phyloP scores from a whole-genome alignment of 2,329 filamentous ascomycete genomes.

The Fusarium mexicanum region DNA sequence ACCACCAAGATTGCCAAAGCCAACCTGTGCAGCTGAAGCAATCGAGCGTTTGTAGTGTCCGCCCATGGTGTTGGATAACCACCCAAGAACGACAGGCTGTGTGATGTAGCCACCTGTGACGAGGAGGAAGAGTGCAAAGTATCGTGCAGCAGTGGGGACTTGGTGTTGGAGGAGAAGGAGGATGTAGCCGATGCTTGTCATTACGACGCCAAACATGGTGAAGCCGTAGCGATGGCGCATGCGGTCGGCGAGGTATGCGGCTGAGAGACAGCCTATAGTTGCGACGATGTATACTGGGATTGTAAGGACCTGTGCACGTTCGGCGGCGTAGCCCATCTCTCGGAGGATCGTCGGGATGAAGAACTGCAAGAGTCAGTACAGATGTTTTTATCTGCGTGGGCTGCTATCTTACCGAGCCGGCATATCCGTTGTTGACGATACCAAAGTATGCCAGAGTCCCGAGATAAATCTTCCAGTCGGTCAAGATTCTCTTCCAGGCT shows the following conservation, averaged over 20 bases:
- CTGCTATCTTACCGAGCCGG: conserved; percentile 52
- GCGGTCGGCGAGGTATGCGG: conserved; percentile 47
- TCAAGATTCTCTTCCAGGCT: conserved; percentile 66
- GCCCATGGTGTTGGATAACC: conserved; percentile 75
- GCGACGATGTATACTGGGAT: conserved; percentile 69
- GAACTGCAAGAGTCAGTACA: conserved; percentile 37
- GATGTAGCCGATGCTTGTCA: conserved; percentile 7
- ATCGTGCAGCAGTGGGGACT: conserved; percentile 13
- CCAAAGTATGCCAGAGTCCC: conserved; percentile 32
- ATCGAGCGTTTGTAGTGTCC: conserved; percentile 6
- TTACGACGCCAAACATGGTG: not conserved
- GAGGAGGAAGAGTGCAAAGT: conserved; percentile 14
- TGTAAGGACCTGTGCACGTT: conserved; percentile 72
- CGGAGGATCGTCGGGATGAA: conserved; percentile 72
- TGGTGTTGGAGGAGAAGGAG: conserved; percentile 5
- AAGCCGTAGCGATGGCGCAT: conserved; percentile 13
- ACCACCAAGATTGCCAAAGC: conserved; percentile 61
- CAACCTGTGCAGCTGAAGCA: not conserved
- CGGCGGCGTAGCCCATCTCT: conserved; percentile 64
- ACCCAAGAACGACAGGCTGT: conserved; percentile 67
- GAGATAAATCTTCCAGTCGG: conserved; percentile 60
- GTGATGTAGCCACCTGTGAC: conserved; percentile 13
- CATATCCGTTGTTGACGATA: conserved; percentile 63
- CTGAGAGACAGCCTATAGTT: conserved; percentile 64
- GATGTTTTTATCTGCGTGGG: fast-evolving